Base-by-base conservation (phyloP, 768 basidiomycete species). In the Chalciporus piperatus region DNA sequence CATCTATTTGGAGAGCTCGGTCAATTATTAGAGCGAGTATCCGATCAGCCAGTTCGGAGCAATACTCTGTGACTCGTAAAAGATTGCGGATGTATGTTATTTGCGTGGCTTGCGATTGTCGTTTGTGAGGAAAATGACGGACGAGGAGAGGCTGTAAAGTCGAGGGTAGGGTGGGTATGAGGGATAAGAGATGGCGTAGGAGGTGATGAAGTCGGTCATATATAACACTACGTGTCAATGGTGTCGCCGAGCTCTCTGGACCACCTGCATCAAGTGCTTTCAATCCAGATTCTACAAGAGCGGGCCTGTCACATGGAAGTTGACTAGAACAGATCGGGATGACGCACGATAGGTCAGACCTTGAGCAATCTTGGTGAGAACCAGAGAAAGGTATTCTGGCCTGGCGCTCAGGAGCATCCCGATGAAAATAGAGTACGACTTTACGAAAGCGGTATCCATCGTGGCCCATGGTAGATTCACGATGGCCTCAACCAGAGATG, bases 1-100 rank as follows among this genome's bases (percentile, higher is more conserved):
- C 96, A 68, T 99, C 97, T 51, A 99, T 94, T 69, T 95, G 87
- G 28, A 98, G 85, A 25, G 93, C 89, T n/a, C 93, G 84, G 68
- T 97, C 94, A 20, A 99, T 80, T 30, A 98, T 90, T 0, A 87
- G 85, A 3, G 85, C 86, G 30, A 98, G 73, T 38, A 98, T 84
- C 58, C 84, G 85, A 56, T 94, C 93, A 2, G 82, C 74, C 19
- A 98, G 74, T 64, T 92, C 94, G 0, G 91, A 84, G 63, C 95
- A 98, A 66, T 97, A 98, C 32, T 83, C 80, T 0, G 86, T 85
- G 33, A 98, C 72, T 30, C 82, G 81, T 6, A 98, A 78, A 14
- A 93, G 68, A 66, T 99, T 99, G 41, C 91, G 84, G 57, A 98
- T 90, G 63, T 93, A 99, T 1, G 92, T 91, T 3, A 87, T 80